Conservation (phyloP, 2,329 filamentous ascomycete genomes). For the Volutella citrinella region DNA sequence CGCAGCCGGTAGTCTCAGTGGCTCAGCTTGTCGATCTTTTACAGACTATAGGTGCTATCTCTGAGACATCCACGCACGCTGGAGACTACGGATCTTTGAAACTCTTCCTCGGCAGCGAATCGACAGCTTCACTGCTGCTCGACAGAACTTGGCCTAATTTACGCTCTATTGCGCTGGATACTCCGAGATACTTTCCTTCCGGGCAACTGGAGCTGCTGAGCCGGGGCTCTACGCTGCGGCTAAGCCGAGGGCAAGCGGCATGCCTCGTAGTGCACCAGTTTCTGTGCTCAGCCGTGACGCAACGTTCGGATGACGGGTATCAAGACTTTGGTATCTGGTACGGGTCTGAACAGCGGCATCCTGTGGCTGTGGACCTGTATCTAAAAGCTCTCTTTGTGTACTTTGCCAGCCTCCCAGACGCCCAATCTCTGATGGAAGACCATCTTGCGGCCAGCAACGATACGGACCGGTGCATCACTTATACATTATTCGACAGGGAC, state of each 20-base stretch:
- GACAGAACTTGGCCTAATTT: constrained; percentile 22
- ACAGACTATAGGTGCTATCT: constrained; percentile 25
- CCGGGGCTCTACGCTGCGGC: constrained; percentile 8
- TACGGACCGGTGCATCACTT: constrained; percentile 6
- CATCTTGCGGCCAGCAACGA: background rate
- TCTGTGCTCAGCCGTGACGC: constrained; percentile 21
- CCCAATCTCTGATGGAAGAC: constrained; percentile 1
- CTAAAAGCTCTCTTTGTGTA: constrained; percentile 28
- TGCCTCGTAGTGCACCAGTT: constrained; percentile 32
- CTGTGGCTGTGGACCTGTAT: constrained; percentile 27
- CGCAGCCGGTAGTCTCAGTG: constrained; percentile 3
- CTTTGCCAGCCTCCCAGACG: constrained; percentile 17
- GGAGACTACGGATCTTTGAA: constrained; percentile 22
- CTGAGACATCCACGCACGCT: constrained; percentile 13
- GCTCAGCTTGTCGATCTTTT: constrained; percentile 22
- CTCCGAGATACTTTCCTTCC: constrained; percentile 18
- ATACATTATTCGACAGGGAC: constrained; percentile 17
- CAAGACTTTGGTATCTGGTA: constrained; percentile 35
- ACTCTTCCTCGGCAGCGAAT: background rate
- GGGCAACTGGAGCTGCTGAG: constrained; percentile 16
- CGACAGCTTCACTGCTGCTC: constrained; percentile 11
- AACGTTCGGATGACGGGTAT: constrained; percentile 22
- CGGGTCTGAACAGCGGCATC: constrained; percentile 28
- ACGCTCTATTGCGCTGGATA: constrained; percentile 15
- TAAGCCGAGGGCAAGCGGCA: constrained; percentile 25